Percentiles rank a stretch among this genome's conserved stretches.
phyloP scores from a whole-genome alignment of 1,139 yeast species.

The Eremothecium gossypii region DNA sequence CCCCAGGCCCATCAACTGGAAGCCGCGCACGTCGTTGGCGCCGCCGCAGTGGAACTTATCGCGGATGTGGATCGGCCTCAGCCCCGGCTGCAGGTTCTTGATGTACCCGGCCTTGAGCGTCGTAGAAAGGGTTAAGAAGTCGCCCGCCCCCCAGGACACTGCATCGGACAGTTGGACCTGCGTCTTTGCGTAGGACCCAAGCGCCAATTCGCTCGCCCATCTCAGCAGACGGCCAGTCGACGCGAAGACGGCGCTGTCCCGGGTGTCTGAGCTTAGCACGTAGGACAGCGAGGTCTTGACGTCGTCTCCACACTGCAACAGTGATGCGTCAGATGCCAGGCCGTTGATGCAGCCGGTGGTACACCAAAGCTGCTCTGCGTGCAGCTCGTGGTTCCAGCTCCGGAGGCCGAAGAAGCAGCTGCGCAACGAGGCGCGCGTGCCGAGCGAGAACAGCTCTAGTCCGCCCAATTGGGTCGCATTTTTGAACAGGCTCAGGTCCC shows the following conservation, averaged over 20 bases:
- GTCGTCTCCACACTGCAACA: slow-evolving; percentile 47
- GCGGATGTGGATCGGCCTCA: slow-evolving; percentile 27
- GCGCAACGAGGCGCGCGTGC: slow-evolving; percentile 12
- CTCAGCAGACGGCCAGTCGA: slow-evolving; percentile 47
- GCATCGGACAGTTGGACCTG: slow-evolving; percentile 43
- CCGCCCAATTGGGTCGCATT: slow-evolving; percentile 61
- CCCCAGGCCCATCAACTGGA: slow-evolving; percentile 60
- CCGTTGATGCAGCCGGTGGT: slow-evolving; percentile 38
- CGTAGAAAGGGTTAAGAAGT: slow-evolving; percentile 33
- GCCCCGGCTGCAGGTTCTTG: slow-evolving; percentile 30
- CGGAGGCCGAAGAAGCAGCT: slow-evolving; percentile 17
- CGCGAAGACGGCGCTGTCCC: slow-evolving; percentile 51
- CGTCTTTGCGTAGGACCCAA: slow-evolving; percentile 21
- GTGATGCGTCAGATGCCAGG: slow-evolving; percentile 28
- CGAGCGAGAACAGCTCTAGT: slow-evolving; percentile 14
- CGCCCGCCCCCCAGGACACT: slow-evolving; percentile 20
- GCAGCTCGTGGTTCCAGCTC: slow-evolving; percentile 44
- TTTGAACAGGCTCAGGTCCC: slow-evolving; percentile 46
- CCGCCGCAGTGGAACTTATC: slow-evolving; percentile 54
- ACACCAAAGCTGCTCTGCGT: slow-evolving; percentile 58
- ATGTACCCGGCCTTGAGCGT: slow-evolving; percentile 47
- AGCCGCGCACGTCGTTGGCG: slow-evolving; percentile 29
- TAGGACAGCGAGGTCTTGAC: slow-evolving; percentile 51
- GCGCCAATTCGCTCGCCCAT: slow-evolving; percentile 44
- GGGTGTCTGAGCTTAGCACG: slow-evolving; percentile 43